phyloP scores from a whole-genome alignment of 2,329 filamentous ascomycete species.

The Aspergillus arachidicola region DNA sequence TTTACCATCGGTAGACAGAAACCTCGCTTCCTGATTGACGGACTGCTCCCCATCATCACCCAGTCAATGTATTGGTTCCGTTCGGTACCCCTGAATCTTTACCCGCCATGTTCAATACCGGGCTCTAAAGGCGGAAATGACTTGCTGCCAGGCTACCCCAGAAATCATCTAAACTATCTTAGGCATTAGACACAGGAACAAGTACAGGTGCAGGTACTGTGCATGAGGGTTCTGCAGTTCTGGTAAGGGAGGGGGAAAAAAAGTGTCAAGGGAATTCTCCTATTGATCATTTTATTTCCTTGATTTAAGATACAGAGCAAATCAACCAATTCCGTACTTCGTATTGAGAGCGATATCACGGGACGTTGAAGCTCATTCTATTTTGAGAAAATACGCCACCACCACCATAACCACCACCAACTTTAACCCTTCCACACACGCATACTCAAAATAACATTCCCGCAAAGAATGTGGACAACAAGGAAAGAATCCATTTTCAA shows the following conservation, averaged over 20 bases:
- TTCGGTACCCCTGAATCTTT: background rate
- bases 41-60: background rate
- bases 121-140: background rate
- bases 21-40: background rate
- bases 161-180: background rate
- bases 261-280: background rate
- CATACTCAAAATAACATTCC: background rate
- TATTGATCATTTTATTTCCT: background rate
- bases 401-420: background rate
- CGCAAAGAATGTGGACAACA: background rate
- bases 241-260: background rate
- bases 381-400: background rate
- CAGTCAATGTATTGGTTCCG: background rate
- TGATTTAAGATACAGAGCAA: background rate
- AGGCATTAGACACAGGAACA: background rate
- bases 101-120: background rate
- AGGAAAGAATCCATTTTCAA: background rate
- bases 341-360: background rate
- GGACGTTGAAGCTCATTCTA: background rate
- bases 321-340: background rate
- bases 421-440: background rate
- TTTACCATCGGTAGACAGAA: background rate
- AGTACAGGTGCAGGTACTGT: background rate
- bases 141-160: background rate
- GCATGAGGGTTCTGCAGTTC: background rate